Evolutionary conservation across 768 basidiomycete genomes (phyloP).

Genomic region (Candolleomyces eurysporus): DNA sequence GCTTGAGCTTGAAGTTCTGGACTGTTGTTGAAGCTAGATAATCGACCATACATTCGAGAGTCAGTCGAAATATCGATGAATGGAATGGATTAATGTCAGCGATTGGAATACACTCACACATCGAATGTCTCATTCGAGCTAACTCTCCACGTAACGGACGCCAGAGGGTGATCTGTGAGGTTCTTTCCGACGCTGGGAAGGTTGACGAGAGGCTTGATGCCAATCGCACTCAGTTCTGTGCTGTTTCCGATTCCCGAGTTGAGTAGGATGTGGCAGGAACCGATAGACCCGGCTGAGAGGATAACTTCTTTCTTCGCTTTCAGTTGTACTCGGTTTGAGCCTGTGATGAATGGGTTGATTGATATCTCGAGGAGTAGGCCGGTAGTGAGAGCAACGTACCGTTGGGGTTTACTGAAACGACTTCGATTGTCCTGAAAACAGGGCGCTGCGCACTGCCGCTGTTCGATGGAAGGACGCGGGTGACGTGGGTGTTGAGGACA

Average conservation of each 20-base stretch:
- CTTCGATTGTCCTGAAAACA: slow-evolving; percentile 9
- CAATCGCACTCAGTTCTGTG: slow-evolving; percentile 19
- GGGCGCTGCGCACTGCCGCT: background rate
- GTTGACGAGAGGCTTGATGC: slow-evolving; percentile 25
- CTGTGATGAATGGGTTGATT: background rate
- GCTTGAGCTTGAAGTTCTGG: slow-evolving; percentile 19
- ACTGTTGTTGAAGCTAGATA: slow-evolving; percentile 18
- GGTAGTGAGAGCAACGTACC: background rate
- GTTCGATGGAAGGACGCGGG: slow-evolving; percentile 14
- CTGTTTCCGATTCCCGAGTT: slow-evolving; percentile 35
- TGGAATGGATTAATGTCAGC: background rate
- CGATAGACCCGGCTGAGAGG: slow-evolving; percentile 38
- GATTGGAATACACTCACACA: slow-evolving; percentile 6
- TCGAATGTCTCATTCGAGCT: slow-evolving; percentile 28
- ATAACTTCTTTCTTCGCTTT: slow-evolving; percentile 55
- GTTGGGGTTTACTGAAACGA: background rate
- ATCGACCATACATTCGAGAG: too few relatives aligned
- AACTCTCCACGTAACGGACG: slow-evolving; percentile 22
- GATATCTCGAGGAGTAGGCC: background rate
- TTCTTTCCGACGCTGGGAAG: slow-evolving; percentile 38
- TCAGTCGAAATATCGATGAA: too few relatives aligned
- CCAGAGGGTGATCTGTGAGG: slow-evolving; percentile 32
- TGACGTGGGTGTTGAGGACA: slow-evolving; percentile 26
- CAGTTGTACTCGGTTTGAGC: background rate
- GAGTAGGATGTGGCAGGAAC: slow-evolving; percentile 35